A percentile compares a stretch with the other conserved stretches of the same genome.
phyloP scores from a whole-genome alignment of 805 yeast genomes.

The Lipomyces lipofer region DNA sequence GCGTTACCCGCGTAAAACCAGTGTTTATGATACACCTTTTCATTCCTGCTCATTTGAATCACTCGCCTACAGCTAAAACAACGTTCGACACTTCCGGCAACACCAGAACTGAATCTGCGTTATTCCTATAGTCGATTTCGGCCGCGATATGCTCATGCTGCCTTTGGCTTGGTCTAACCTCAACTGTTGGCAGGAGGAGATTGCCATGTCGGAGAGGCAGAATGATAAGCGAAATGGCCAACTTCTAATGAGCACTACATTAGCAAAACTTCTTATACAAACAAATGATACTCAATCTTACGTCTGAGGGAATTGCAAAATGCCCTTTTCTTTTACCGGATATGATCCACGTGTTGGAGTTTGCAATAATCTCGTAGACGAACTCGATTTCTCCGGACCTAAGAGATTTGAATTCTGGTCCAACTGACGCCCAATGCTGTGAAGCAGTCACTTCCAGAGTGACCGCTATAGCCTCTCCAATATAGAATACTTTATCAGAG shows the following conservation, averaged over 20 bases:
- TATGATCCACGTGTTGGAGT: constrained; percentile 73
- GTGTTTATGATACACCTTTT: too few relatives aligned
- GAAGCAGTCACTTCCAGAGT: constrained; percentile 47
- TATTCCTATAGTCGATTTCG: constrained; percentile 68
- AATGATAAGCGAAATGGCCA: constrained; percentile 48
- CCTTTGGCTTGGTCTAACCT: constrained; percentile 43
- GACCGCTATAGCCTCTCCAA: constrained; percentile 64
- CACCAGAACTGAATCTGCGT: constrained; percentile 66
- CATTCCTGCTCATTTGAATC: too few relatives aligned
- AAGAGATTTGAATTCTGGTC: constrained; percentile 1
- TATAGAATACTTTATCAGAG: constrained; percentile 47
- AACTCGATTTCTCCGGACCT: constrained; percentile 39
- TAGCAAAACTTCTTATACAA: not conserved
- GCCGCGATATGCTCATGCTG: constrained; percentile 42
- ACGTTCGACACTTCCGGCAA: constrained; percentile 54
- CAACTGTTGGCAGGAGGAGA: constrained; percentile 63
- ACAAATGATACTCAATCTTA: too few relatives aligned
- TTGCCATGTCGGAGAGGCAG: constrained; percentile 80
- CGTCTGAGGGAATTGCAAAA: constrained; percentile 43
- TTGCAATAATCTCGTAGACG: constrained; percentile 51
- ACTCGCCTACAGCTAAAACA: constrained; percentile 9
- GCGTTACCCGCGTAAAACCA: too few relatives aligned
- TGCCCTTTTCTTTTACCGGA: constrained; percentile 65
- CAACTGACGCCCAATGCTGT: constrained; percentile 46
- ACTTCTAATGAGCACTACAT: too few relatives aligned